phyloP scores from a whole-genome alignment of 352 stramenopile species.

The Pythium insidiosum region DNA sequence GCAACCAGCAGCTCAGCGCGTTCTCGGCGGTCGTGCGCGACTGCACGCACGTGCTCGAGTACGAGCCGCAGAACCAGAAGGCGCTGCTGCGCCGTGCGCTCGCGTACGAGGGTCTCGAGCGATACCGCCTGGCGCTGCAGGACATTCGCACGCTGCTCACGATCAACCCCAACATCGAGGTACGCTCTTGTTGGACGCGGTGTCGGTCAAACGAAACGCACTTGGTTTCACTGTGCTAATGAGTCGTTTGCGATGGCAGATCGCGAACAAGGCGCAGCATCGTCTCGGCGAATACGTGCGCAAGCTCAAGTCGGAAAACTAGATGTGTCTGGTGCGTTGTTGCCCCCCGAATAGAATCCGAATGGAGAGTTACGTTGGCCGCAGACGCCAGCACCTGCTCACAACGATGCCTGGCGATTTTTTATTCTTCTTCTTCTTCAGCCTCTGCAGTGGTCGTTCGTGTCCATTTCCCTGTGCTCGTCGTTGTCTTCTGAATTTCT shows the following conservation, averaged over 20 bases:
- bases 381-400: too few species aligned
- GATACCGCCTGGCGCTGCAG: slow-evolving; percentile 86
- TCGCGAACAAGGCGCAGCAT: slow-evolving; percentile 86
- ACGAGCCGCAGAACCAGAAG: slow-evolving; percentile 94
- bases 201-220: too few species aligned
- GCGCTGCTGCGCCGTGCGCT: slow-evolving; percentile 90
- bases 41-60: slow-evolving; percentile 92
- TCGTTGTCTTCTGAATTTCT: too few species aligned
- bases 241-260: too few species aligned
- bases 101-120: slow-evolving; percentile 94
- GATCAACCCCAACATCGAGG: slow-evolving; percentile 85
- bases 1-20: slow-evolving; percentile 96
- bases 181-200: slow-evolving; percentile 18
- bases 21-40: slow-evolving; percentile 94
- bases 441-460: too few species aligned
- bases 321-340: slow-evolving; percentile 3
- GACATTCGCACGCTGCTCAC: slow-evolving; percentile 81
- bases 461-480: too few species aligned
- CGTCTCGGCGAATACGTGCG: slow-evolving; percentile 84
- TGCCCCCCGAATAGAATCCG: too few species aligned
- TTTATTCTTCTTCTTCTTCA: too few species aligned
- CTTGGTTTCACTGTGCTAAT: too few species aligned
- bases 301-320: slow-evolving; percentile 78
- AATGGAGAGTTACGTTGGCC: too few species aligned
- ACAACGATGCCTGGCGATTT: too few species aligned